Base-by-base conservation (phyloP, 192 early-diverging fungal genomes). In the Dissophora globulifera region DNA sequence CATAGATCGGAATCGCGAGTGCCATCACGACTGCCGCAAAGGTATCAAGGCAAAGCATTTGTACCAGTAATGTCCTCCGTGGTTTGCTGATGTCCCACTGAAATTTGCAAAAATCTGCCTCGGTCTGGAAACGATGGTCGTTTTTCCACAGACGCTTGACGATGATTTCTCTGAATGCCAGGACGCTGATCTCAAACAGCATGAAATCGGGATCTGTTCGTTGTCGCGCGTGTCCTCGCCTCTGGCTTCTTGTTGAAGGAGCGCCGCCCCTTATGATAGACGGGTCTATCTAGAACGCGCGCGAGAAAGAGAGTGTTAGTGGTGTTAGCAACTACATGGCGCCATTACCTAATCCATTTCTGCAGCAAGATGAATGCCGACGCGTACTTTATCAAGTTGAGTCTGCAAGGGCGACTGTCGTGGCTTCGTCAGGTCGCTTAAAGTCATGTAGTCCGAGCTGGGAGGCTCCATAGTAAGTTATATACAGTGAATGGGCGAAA, bases 101-200 rank as follows among this genome's bases (percentile, higher is more conserved):
- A 12, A 55, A 52, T n/a, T 76, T 76, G 22, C 72, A 76, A 57
- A 76, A 76, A 10, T 76, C 72, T 19, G 35, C 12, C n/a, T 76
- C 72, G 31, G 30, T 76, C 50, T 66, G 62, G 8, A 54, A 76
- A 17, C 51, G 49, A 17, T 13, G 17, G 23, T 76, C 72, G 8
- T 29, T 29, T 54, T 67, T 76, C 72, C 72, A 76, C 9, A 76
- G 51, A 4, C 72, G 57, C 1, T 54, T 58, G 23, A 76, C 33
- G 1, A 67, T 61, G 29, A 76, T 76, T 4, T 76, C 61, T n/a
- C 72, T 50, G 27, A 76, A 76, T 12, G 72, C 72, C 15, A 76
- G 31, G 2, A 76, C 51, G 19, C 46, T 76, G 32, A 48, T 61
- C 38, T 76, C 72, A 31, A 76, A 76, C 8, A 61, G 31, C 1